phyloP scores from a whole-genome alignment of 495 filamentous ascomycete genomes.

The Lichina pygmaea region DNA sequence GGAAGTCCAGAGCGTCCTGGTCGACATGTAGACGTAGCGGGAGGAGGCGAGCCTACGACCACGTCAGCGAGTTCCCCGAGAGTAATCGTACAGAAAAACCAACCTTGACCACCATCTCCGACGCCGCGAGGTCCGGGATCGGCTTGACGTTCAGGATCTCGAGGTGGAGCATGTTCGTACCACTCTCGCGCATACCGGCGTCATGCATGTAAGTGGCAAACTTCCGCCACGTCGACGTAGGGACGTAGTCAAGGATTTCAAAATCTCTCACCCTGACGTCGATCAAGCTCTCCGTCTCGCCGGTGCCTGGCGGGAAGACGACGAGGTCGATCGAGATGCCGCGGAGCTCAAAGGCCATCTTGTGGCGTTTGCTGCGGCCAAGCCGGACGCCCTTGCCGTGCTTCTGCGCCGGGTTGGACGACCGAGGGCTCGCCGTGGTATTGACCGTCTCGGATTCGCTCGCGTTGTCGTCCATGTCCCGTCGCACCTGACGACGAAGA shows the following conservation, averaged over 20 bases:
- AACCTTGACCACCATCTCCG: slow-evolving; percentile 70
- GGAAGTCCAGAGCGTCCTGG: slow-evolving; percentile 92
- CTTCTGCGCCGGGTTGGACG: slow-evolving; percentile 22
- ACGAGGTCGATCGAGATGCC: slow-evolving; percentile 67
- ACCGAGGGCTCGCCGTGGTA: slow-evolving; percentile 36
- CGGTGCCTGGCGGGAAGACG: slow-evolving; percentile 48
- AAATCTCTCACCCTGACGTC: slow-evolving; percentile 60
- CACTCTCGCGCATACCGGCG: slow-evolving; percentile 56
- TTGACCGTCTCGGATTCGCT: slow-evolving; percentile 79
- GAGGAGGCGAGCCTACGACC: slow-evolving; percentile 38
- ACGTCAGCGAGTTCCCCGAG: slow-evolving; percentile 4
- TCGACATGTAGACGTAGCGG: slow-evolving; percentile 87
- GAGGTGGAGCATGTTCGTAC: slow-evolving; percentile 68
- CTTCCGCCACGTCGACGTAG: slow-evolving; percentile 94
- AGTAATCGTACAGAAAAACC: slow-evolving; percentile 4
- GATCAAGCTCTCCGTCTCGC: slow-evolving; percentile 63
- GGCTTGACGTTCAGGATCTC: slow-evolving; percentile 73
- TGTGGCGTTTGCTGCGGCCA: slow-evolving; percentile 67
- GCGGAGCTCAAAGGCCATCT: slow-evolving; percentile 82
- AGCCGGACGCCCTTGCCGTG: slow-evolving; percentile 39
- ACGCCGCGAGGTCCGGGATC: slow-evolving; percentile 54
- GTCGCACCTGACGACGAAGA: slow-evolving; percentile 59
- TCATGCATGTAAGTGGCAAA: slow-evolving; percentile 86
- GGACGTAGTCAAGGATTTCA: slow-evolving; percentile 81
- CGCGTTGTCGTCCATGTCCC: slow-evolving; percentile 55